Evolutionary conservation across 2,329 filamentous ascomycete species (phyloP), one percentile per base, ranked within the genome.

Genomic region (Cytospora leucostoma): DNA sequence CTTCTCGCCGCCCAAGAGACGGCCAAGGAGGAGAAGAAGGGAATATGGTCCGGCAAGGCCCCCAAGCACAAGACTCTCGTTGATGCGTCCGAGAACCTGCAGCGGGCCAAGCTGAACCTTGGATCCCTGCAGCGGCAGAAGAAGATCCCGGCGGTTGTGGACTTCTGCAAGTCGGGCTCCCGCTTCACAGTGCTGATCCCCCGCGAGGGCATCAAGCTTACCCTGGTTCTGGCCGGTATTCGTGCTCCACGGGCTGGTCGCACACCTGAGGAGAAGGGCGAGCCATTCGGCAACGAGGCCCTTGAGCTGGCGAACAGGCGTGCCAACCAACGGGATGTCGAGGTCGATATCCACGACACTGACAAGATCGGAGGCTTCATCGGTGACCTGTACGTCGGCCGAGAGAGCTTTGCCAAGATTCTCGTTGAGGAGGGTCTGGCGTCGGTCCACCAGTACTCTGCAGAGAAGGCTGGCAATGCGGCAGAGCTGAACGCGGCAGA

Each of bases 361-460:
- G 95, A 99, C 82, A 98, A 97, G 82, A 89, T 95, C 33, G 95
- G 95, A 71, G 95, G 95, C 44, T 99, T 99, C 81, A 98, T 99
- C 69, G 95, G 95, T 61, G 91, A 92, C 15, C 83, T 99, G 32
- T 97, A 93, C 76, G 86, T 99, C 75, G 94, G 93, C 81, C 91
- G 93, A 59, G 94, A 98, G 78, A 98, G 91, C 80, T 96, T 99
- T 73, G 92, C 93, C 71, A 97, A 97, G 81, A 77, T 92, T 2
- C 84, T 99, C 1, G 87, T 99, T 1, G 95, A 98, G 76, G 95
- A 99, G 77, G 95, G 95, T 66, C 83, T 97, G 35, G 94, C 95
- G 17, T 89, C 89, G 21, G 94, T 99, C 17, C 94, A 98, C 75
- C 88, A 89, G 62, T 98, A 97, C 79, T 97, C 94, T 32, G 95